Conservation (phyloP, 306 rosid genomes). For the Prunus padus region DNA sequence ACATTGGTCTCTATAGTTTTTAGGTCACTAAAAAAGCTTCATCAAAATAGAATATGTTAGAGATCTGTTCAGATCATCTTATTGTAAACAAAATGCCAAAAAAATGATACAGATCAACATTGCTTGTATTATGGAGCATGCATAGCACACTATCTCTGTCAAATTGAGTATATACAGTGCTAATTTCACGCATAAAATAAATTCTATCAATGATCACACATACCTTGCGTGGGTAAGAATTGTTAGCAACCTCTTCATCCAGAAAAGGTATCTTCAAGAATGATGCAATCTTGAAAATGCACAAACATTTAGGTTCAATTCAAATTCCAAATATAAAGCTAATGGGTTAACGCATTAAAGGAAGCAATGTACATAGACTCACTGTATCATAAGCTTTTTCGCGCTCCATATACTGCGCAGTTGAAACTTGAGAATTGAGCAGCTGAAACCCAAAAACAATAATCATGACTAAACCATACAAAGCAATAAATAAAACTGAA, state of each 20-base stretch:
- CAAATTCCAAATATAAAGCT: neutral
- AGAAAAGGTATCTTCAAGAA: slow-evolving; percentile 79
- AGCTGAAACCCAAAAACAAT: slow-evolving; percentile 45
- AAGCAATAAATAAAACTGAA: neutral
- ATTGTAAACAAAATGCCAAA: neutral
- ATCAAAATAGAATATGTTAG: neutral
- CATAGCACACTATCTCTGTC: neutral
- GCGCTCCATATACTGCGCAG: slow-evolving; percentile 73
- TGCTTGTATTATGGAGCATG: neutral
- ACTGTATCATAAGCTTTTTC: slow-evolving; percentile 88
- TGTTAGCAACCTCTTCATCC: slow-evolving; percentile 77
- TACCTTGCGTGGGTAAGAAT: slow-evolving; percentile 88
- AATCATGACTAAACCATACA: neutral
- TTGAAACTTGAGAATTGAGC: slow-evolving; percentile 69
- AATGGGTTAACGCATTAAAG: neutral
- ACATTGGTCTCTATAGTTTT: neutral
- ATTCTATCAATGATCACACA: slow-evolving; percentile 11
- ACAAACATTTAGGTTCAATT: neutral
- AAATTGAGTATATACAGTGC: neutral
- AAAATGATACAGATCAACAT: neutral
- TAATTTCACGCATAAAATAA: slow-evolving; percentile 18
- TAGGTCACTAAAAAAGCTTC: neutral
- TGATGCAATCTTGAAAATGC: slow-evolving; percentile 56
- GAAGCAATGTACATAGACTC: slow-evolving; percentile 30
- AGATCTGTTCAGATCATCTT: neutral